phyloP scores from a whole-genome alignment of 23 red algal genomes.

The Gracilaria caudata region DNA sequence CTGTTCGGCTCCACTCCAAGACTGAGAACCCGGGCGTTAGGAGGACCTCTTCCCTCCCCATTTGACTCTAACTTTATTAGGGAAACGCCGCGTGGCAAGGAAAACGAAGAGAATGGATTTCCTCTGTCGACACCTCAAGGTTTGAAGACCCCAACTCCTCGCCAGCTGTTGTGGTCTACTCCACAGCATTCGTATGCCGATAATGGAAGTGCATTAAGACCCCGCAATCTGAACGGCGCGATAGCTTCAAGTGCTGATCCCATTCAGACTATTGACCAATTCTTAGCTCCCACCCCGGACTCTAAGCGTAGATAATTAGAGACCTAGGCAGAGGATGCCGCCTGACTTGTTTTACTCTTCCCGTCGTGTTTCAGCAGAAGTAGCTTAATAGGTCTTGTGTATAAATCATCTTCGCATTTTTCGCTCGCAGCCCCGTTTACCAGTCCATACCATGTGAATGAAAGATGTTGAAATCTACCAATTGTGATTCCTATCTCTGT shows the following conservation, averaged over 20 bases:
- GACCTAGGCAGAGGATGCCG: slow-evolving; percentile 33
- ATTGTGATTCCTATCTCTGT: not conserved
- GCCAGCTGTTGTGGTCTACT: slow-evolving; percentile 37
- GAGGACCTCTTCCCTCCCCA: slow-evolving; percentile 26
- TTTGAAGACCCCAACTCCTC: slow-evolving; percentile 37
- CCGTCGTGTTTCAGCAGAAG: slow-evolving; percentile 13
- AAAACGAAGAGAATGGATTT: slow-evolving; percentile 40
- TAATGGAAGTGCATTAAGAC: slow-evolving; percentile 39
- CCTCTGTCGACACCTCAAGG: slow-evolving; percentile 35
- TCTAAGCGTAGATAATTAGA: slow-evolving; percentile 43
- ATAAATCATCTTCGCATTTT: slow-evolving; percentile 45
- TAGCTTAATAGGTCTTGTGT: slow-evolving; percentile 51
- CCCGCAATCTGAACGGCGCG: slow-evolving; percentile 40
- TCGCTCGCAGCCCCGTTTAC: not conserved
- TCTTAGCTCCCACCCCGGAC: slow-evolving; percentile 36
- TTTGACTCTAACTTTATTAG: slow-evolving; percentile 34
- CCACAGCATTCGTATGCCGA: slow-evolving; percentile 20
- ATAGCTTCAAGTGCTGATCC: slow-evolving; percentile 40
- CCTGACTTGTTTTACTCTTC: slow-evolving; percentile 48
- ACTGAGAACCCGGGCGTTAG: slow-evolving; percentile 8
- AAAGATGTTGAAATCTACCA: not conserved
- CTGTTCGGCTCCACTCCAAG: slow-evolving; percentile 52
- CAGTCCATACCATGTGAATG: not conserved
- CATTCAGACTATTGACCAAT: slow-evolving; percentile 29
- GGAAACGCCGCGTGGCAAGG: slow-evolving; percentile 27